Evolutionary conservation across 371 early-diverging fungal species (phyloP).

Genomic region (Umbelopsis sp.): DNA sequence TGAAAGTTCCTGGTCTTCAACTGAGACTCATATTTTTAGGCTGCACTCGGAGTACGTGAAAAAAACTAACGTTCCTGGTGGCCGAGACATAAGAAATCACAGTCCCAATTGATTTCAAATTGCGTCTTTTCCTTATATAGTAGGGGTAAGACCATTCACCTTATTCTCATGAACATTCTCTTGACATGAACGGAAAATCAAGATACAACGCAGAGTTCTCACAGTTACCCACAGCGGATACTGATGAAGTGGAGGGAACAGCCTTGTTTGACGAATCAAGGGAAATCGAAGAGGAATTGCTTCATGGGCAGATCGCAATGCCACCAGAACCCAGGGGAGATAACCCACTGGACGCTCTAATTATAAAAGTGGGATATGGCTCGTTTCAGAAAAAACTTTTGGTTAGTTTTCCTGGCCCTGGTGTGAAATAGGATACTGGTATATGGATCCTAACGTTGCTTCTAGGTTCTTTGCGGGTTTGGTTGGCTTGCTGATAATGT

Average conservation of each 20-base stretch:
- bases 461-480: constrained; percentile 72
- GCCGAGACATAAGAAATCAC: too few species aligned
- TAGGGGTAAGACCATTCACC: neutral
- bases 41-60: too few species aligned
- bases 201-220: constrained; percentile 14
- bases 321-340: constrained; percentile 25
- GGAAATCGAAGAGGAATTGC: constrained; percentile 8
- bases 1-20: too few species aligned
- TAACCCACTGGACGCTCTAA: constrained; percentile 59
- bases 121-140: neutral
- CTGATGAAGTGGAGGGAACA: neutral
- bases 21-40: too few species aligned
- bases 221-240: constrained; percentile 2
- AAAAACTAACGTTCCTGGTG: too few species aligned
- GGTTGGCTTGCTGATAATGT: constrained; percentile 91
- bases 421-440: neutral
- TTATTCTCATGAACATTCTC: constrained; percentile 5
- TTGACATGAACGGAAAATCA: constrained; percentile 6
- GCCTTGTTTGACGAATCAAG: constrained; percentile 9
- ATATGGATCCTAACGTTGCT: neutral
- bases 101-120: neutral
- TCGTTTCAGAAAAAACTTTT: constrained; percentile 77
- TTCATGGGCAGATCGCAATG: constrained; percentile 1
- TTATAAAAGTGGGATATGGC: constrained; percentile 76
- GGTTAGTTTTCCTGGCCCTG: constrained; percentile 33